Percentiles rank a stretch among this genome's conserved stretches.
phyloP scores from a whole-genome alignment of 2,329 filamentous ascomycete genomes.

The Byssoonygena ceratinophila region DNA sequence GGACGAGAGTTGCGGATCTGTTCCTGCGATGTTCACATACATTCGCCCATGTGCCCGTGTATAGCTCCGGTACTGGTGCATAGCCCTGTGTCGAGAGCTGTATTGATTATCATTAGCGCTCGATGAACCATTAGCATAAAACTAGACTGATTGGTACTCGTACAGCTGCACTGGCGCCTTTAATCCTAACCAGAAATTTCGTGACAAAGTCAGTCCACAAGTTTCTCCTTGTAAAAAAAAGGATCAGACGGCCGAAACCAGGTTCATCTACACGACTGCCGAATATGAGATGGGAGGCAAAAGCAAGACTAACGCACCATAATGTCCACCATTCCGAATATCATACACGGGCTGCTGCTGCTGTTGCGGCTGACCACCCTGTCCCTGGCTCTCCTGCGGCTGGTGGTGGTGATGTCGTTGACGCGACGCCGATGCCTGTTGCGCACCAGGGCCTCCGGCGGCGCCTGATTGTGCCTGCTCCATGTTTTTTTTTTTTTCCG shows the following conservation, averaged over 20 bases:
- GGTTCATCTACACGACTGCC: neutral
- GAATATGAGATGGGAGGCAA: neutral
- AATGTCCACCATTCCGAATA: conserved; percentile 62
- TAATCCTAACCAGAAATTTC: conserved; percentile 5
- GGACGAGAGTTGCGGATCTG: neutral
- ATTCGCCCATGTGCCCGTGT: conserved; percentile 91
- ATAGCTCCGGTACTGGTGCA: conserved; percentile 78
- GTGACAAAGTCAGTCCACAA: neutral
- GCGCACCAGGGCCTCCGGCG: conserved; percentile 6
- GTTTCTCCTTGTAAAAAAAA: too few relatives aligned
- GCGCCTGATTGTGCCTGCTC: conserved; percentile 13
- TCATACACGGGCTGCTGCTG: conserved; percentile 60
- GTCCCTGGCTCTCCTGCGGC: conserved; percentile 12
- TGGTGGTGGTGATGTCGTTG: conserved; percentile 12
- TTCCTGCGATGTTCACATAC: conserved; percentile 43
- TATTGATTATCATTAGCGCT: conserved; percentile 13
- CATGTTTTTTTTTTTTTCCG: conserved; percentile 4
- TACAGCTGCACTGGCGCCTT: conserved; percentile 60
- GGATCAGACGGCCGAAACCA: too few relatives aligned
- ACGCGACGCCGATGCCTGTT: neutral
- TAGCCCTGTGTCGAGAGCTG: conserved; percentile 80
- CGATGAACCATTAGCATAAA: neutral
- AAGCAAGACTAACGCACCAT: conserved; percentile 47
- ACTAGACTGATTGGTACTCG: conserved; percentile 10
- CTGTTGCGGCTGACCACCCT: conserved; percentile 30